Evolutionary conservation across 371 early-diverging fungal genomes (phyloP).

Genomic region (Zychaea mexicana): DNA sequence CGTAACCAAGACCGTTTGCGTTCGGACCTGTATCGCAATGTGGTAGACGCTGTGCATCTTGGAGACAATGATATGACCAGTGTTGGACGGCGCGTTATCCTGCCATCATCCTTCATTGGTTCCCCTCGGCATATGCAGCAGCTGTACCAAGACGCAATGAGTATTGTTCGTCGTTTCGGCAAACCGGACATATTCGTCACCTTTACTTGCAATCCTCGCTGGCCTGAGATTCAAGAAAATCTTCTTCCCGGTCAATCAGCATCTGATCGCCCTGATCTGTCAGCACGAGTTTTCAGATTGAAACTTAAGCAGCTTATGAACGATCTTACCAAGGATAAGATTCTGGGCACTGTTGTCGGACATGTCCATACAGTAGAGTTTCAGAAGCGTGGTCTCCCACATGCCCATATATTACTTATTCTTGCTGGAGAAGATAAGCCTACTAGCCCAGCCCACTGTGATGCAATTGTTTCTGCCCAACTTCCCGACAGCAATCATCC

Average conservation of each 20-base stretch:
- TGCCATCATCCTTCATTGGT: neutral
- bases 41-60: neutral
- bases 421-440: neutral
- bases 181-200: conserved; percentile 1
- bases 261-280: conserved; percentile 7
- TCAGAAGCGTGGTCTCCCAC: neutral
- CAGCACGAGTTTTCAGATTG: neutral
- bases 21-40: neutral
- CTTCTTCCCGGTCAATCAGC: neutral
- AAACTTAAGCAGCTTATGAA: conserved; percentile 1
- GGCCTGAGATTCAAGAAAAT: neutral
- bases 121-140: conserved; percentile 1
- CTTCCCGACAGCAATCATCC: neutral
- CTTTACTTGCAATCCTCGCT: neutral
- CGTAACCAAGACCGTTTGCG: neutral
- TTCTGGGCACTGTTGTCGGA: neutral
- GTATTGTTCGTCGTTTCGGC: neutral
- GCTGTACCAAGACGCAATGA: conserved; percentile 9
- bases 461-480: neutral
- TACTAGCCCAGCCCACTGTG: neutral
- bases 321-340: neutral
- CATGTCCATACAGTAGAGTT: neutral
- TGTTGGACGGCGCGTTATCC: neutral
- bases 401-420: neutral
- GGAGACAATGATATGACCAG: neutral